Conservation (phyloP, 2,329 filamentous ascomycete species). For the Phialophora tarda region DNA sequence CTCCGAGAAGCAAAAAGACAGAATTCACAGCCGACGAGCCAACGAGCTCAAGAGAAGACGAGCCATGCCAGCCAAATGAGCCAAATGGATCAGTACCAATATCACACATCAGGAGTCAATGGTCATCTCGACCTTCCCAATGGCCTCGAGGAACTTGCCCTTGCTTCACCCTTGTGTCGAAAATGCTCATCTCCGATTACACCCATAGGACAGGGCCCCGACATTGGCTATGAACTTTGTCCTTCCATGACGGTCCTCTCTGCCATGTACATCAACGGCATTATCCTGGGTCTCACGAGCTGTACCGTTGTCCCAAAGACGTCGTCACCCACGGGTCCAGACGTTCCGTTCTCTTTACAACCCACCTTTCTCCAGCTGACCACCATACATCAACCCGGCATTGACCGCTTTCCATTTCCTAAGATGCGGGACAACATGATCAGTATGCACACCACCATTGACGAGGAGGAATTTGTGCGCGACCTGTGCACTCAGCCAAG, state of each 20-base stretch:
- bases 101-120: not conserved
- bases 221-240: conserved; percentile 1
- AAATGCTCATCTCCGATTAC: conserved; percentile 1
- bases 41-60: not conserved
- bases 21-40: not conserved
- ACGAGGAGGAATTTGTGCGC: conserved; percentile 48
- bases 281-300: conserved; percentile 40
- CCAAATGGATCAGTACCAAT: not conserved
- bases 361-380: conserved; percentile 46
- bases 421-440: conserved; percentile 49
- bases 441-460: conserved; percentile 37
- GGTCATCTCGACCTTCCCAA: not conserved
- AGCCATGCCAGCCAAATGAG: not conserved
- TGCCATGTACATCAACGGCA: conserved; percentile 45
- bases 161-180: not conserved
- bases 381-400: conserved; percentile 47
- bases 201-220: not conserved
- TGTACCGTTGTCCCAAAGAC: conserved; percentile 36
- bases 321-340: conserved; percentile 37
- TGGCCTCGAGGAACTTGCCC: not conserved
- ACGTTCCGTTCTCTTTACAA: conserved; percentile 41
- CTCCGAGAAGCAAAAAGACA: conserved; percentile 12
- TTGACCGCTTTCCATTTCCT: conserved; percentile 51
- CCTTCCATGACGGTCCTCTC: conserved; percentile 19
- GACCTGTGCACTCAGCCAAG: conserved; percentile 46